Evolutionary conservation across 2,329 filamentous ascomycete species (phyloP), one percentile per base, ranked within the genome.

Genomic region (Trichoderma cornu-damae): DNA sequence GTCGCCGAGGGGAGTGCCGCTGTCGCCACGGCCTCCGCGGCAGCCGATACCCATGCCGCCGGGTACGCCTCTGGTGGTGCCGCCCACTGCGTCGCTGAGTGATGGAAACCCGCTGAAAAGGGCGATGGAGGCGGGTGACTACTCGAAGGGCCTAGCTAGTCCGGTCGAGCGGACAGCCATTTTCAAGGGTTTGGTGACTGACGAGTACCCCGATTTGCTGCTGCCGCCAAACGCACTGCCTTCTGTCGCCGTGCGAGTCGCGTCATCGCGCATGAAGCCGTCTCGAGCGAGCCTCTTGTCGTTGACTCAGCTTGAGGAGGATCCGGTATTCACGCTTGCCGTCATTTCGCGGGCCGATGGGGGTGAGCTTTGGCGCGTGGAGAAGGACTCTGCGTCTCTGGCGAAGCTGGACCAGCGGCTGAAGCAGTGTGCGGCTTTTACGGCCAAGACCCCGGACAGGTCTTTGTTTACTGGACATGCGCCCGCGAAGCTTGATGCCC

Each of bases 181-280:
- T 20, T 95, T 85, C 69, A 87, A 80, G 64, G 90, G 90, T 1
- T 80, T 96, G 20, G 79, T 90, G 4, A 90, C 88, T 0, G 90
- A 96, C 0, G 89, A 96, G 62, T 93, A 91, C 68, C 91, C 93
- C 1, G 88, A 90, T 61, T 79, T 97, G 6, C 75, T 97, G 20
- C 78, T 99, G 2, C 86, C 91, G 8, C 93, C 94, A 0, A 95
- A 96, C 69, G 91, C 92, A 5, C 77, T 99, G 6, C 88, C 90
- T 3, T 90, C 89, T 1, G 87, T 99, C 57, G 83, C 88, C 61
- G 85, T 96, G 47, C 89, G 83, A 69, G 93, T 96, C 3, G 90
- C 91, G 3, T 97, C 94, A 4, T 97, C 94, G 20, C 86, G 94
- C n/a, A 85, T 99, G 78, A 91, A 90, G 68, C 94, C 93, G 12